phyloP scores from a whole-genome alignment of 2,329 filamentous ascomycete species.

The Hypoxylon sp. region DNA sequence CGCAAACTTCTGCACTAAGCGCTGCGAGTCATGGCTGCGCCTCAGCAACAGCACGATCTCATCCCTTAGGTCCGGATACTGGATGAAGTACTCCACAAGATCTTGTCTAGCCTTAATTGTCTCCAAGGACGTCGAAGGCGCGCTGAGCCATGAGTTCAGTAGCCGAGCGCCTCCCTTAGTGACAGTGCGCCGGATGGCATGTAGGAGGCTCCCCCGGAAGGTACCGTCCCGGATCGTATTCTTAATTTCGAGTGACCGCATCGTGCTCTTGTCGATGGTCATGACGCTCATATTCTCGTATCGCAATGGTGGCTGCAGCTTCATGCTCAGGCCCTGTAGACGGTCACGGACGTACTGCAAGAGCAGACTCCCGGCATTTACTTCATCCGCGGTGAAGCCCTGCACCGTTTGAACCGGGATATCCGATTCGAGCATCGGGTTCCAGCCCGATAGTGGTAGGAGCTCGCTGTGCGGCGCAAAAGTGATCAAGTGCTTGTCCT shows the following conservation, averaged over 20 bases:
- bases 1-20: conserved; percentile 93
- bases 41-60: conserved; percentile 77
- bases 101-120: conserved; percentile 86
- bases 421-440: conserved; percentile 80
- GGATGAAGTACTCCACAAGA: conserved; percentile 82
- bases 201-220: conserved; percentile 86
- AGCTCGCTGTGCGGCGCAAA: conserved; percentile 71
- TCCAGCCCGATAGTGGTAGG: conserved; percentile 75
- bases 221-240: conserved; percentile 85
- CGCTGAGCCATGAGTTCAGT: conserved; percentile 87
- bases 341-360: conserved; percentile 87
- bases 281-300: conserved; percentile 83
- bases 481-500: conserved; percentile 83
- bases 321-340: conserved; percentile 82
- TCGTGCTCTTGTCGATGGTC: conserved; percentile 91
- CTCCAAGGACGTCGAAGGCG: conserved; percentile 88
- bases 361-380: conserved; percentile 83
- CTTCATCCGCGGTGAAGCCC: conserved; percentile 77
- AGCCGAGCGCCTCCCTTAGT: conserved; percentile 92
- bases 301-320: conserved; percentile 85
- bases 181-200: conserved; percentile 89
- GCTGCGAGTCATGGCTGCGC: conserved; percentile 86
- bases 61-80: conserved; percentile 77
- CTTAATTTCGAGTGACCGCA: conserved; percentile 90
- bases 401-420: conserved; percentile 68